A percentile compares a stretch with the other conserved stretches of the same genome.
These are phyloP conservation scores for Thelonectria discophora DNA, from an alignment of 2,329 filamentous ascomycete genomes.

Conservation along the genomic window DNA sequence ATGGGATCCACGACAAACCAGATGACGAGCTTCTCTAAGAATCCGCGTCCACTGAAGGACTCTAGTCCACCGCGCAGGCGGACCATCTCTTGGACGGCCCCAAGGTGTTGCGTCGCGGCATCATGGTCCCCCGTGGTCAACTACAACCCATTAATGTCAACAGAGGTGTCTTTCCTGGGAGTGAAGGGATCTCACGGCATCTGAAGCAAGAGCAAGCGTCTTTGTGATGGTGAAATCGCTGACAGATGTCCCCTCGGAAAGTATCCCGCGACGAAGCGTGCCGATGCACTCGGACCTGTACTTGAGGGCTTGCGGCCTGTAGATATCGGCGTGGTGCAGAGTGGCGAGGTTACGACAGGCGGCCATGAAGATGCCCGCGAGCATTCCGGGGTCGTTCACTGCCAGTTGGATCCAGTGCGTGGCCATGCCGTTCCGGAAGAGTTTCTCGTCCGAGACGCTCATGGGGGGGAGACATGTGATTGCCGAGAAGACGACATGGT, in stretches of 20 bases:
- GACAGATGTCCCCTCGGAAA: slow-evolving; percentile 13
- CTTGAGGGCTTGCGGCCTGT: slow-evolving; percentile 3
- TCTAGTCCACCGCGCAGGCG: slow-evolving; percentile 8
- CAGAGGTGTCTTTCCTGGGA: too few relatives aligned
- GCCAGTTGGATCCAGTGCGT: slow-evolving; percentile 32
- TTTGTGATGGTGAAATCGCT: slow-evolving; percentile 33
- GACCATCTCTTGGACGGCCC: slow-evolving; percentile 16
- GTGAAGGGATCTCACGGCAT: neutral
- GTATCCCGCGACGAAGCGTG: slow-evolving; percentile 19
- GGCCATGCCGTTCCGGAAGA: slow-evolving; percentile 23
- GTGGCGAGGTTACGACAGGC: slow-evolving; percentile 29
- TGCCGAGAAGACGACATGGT: slow-evolving; percentile 1
- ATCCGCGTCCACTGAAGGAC: neutral
- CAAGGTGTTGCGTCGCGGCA: neutral
- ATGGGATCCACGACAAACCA: slow-evolving; percentile 10
- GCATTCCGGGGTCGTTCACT: slow-evolving; percentile 33
- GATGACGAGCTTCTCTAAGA: slow-evolving; percentile 7
- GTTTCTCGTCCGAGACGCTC: neutral
- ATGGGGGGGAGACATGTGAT: slow-evolving; percentile 18
- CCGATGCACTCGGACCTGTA: slow-evolving; percentile 31
- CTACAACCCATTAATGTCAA: neutral
- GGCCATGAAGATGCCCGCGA: slow-evolving; percentile 30
- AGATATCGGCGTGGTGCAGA: slow-evolving; percentile 17
- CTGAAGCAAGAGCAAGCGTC: neutral
- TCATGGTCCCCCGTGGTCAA: neutral